A percentile compares a stretch with the other conserved stretches of the same genome.
Evolutionary conservation across 179 eudicot genomes (phyloP).

Genomic region (Silene coronaria): DNA sequence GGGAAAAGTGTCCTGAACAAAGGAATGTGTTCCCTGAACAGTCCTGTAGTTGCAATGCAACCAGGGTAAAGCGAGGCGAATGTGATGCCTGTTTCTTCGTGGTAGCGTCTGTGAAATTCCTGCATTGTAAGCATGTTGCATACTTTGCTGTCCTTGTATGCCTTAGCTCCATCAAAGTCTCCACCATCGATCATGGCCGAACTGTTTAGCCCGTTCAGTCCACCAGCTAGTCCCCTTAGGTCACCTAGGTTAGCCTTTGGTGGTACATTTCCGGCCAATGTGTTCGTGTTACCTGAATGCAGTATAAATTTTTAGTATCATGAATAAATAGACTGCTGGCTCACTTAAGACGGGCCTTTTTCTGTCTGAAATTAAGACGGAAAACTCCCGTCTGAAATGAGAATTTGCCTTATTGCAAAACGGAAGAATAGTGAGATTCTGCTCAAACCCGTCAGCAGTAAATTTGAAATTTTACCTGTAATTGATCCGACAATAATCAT

Average conservation of each 20-base stretch:
- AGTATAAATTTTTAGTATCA: background rate
- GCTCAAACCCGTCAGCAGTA: background rate
- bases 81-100: constrained; percentile 63
- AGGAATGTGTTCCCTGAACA: constrained; percentile 74
- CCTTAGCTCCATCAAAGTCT: constrained; percentile 83
- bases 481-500: constrained; percentile 66
- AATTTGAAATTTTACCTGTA: constrained; percentile 40
- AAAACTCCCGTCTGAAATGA: too few relatives aligned
- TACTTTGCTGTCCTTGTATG: constrained; percentile 83
- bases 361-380: too few relatives aligned
- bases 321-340: too few relatives aligned
- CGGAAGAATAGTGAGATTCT: too few relatives aligned
- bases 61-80: constrained; percentile 81
- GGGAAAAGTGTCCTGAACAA: constrained; percentile 71
- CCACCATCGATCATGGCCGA: constrained; percentile 84
- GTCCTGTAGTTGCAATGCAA: constrained; percentile 77
- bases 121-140: constrained; percentile 91
- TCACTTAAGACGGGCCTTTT: too few relatives aligned
- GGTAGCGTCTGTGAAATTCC: constrained; percentile 61
- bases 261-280: constrained; percentile 81
- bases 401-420: too few relatives aligned
- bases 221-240: constrained; percentile 72
- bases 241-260: constrained; percentile 79
- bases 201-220: constrained; percentile 58
- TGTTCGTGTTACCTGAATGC: constrained; percentile 65